A percentile compares a stretch with the other conserved stretches of the same genome.
phyloP scores from a whole-genome alignment of 1,284 basidiomycete genomes.

The Leccinum griseonigrum region DNA sequence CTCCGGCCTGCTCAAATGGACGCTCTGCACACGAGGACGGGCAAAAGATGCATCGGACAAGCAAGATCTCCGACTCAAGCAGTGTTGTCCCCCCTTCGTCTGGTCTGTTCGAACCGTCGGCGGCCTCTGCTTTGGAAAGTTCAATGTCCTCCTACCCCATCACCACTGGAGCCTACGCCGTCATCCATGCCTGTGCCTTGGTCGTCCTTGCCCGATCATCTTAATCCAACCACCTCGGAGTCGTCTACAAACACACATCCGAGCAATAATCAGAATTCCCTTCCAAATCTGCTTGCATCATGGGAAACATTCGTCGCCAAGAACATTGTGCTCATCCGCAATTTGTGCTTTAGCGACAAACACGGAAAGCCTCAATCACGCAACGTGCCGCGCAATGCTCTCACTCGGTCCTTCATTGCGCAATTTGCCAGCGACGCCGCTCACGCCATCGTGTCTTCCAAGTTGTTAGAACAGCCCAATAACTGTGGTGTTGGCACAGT shows the following conservation, averaged over 20 bases:
- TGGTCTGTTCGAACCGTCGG: slow-evolving; percentile 14
- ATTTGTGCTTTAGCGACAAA: slow-evolving; percentile 66
- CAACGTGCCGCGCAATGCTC: slow-evolving; percentile 48
- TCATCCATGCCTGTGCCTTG: slow-evolving; percentile 70
- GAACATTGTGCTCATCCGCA: slow-evolving; percentile 77
- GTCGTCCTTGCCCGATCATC: slow-evolving; percentile 37
- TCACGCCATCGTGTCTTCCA: slow-evolving; percentile 53
- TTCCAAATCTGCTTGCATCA: slow-evolving; percentile 42
- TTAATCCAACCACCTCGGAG: slow-evolving; percentile 42
- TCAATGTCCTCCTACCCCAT: slow-evolving; percentile 40
- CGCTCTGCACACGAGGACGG: slow-evolving; percentile 21
- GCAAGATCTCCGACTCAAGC: slow-evolving; percentile 32
- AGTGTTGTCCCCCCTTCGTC: slow-evolving; percentile 24
- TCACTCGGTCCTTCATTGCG: slow-evolving; percentile 69
- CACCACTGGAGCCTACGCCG: slow-evolving; percentile 55
- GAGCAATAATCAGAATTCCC: slow-evolving; percentile 40
- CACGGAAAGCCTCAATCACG: slow-evolving; percentile 55
- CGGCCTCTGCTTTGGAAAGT: slow-evolving; percentile 19
- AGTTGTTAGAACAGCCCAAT: slow-evolving; percentile 52
- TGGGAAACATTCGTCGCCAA: slow-evolving; percentile 84
- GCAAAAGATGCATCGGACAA: slow-evolving; percentile 31
- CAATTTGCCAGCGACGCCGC: slow-evolving; percentile 77
- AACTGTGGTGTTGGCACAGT: slow-evolving; percentile 71
- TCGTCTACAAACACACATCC: slow-evolving; percentile 45
- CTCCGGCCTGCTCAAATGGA: slow-evolving; percentile 27